Evolutionary conservation across 164 flowering plant genomes (phyloP), one percentile per base, ranked within the genome.

Genomic region (Macadamia integrifolia): DNA sequence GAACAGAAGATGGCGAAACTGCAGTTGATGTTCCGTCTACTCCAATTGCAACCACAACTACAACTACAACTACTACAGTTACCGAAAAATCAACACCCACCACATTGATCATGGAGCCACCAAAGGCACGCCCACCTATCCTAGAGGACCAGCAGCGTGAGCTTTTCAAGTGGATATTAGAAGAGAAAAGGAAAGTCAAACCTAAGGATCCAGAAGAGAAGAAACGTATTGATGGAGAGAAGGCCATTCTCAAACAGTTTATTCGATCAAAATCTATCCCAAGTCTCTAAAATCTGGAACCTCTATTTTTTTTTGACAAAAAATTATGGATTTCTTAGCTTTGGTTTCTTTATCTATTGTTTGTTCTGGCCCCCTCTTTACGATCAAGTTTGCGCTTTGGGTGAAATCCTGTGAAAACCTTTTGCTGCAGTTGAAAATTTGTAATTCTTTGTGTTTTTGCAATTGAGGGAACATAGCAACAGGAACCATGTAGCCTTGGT

Each of bases 81-180:
- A 42, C 73, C 31, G 80, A 75, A 65, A 62, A 68, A 64, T 40
- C 84, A 57, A 49, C 65, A 43, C 69, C 73, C 2, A 66, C 76
- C 53, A 74, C 84, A 40, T 49, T 74, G 2, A 48, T 66, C 6
- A 6, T 60, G 5, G 74, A 73, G 73, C 78, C 85, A 29, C 73
- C 77, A 52, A 78, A 71, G 69, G 48, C 69, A 46, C 80, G 69
- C 5, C 84, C 80, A 67, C 86, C 88, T 17, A 76, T 93, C 58
- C 93, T 93, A 7, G 88, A 80, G 71, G 76, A 83, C 65, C 84
- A 82, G 67, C 92, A 93, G 67, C 87, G 83, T 0, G 85, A 91
- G 63, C 87, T 91, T 49, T 91, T 85, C 81, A 81, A 85, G 75
- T 93, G 97, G 97, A 78, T 91, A 29, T 72, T 91, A 78, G 98